Evolutionary conservation across 192 early-diverging fungal species (phyloP).

Genomic region (Podochytrium sp.): DNA sequence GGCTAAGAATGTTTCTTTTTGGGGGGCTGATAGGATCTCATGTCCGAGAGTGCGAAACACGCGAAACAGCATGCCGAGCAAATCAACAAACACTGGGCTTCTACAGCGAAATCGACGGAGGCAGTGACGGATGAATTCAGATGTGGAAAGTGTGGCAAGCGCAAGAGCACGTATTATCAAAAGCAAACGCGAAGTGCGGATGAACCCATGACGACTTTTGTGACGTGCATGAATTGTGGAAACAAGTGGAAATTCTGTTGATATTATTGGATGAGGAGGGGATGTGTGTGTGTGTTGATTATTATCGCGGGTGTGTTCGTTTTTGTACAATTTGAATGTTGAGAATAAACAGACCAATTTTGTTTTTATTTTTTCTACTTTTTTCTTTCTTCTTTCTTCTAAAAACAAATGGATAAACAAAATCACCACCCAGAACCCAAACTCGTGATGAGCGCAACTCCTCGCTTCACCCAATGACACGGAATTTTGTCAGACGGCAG

Average conservation of each 20-base stretch:
- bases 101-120: slow-evolving; percentile 69
- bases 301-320: too few relatives aligned
- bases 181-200: slow-evolving; percentile 97
- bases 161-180: slow-evolving; percentile 92
- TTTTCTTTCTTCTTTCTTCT: too few relatives aligned
- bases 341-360: too few relatives aligned
- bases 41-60: slow-evolving; percentile 79
- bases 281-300: too few relatives aligned
- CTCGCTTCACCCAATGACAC: slow-evolving; percentile 62
- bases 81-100: slow-evolving; percentile 76
- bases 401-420: too few relatives aligned
- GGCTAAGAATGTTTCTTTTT: background rate
- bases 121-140: slow-evolving; percentile 93
- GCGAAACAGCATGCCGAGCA: slow-evolving; percentile 72
- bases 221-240: slow-evolving; percentile 84
- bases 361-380: too few relatives aligned
- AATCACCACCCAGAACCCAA: slow-evolving; percentile 40
- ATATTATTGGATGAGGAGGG: background rate
- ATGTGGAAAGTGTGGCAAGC: slow-evolving; percentile 89
- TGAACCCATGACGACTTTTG: slow-evolving; percentile 87
- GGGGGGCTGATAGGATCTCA: slow-evolving; percentile 74
- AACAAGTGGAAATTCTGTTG: slow-evolving; percentile 82
- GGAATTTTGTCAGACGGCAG: slow-evolving; percentile 55
- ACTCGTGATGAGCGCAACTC: slow-evolving; percentile 54
- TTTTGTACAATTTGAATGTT: too few relatives aligned